Base-by-base conservation (phyloP, 805 yeast species). In the Kodamaea kakaduensis region DNA sequence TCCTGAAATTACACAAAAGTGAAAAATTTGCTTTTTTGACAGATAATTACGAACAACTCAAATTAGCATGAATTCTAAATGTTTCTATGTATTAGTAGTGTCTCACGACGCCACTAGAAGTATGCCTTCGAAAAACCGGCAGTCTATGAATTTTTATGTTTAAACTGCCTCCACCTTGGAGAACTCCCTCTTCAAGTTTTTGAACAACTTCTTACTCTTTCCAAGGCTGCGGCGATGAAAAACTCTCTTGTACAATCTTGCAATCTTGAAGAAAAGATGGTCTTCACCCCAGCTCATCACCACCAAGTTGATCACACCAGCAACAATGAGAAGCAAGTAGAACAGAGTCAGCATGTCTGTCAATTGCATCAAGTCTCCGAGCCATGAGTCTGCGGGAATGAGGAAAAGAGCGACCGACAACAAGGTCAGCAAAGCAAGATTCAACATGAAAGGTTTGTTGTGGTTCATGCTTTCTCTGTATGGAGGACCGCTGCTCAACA, bases 401-500 rank as follows among this genome's bases (percentile, higher is more conserved):
- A 56, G 46, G 77, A 89, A 81, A 45, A 87, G 60, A 3, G 56
- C 34, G 0, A 69, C 42, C 10, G 90, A 79, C 7, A 78, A 40
- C 4, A 66, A 32, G 0, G 72, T 37, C 0, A 94, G 74, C 1
- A 64, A 40, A 0, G 64, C 43, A 26, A 84, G 67, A 34, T 88
- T 86, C 1, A 66, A 25, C 34, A 93, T 64, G 54, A 88, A 90
- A 5, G 95, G 95, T 8, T 45, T 33, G 49, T 83, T 93, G 42
- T 77, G 69, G 17, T 62, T 57, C 47, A 81, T 75, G 1, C 89
- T 80, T 51, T 85, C 82, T 38, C 98, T 71, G 58, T 87, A 93
- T 14, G 99, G 99, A 6, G 93, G 89, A 0, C 99, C 98, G 9
- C 77, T 84, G 13, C 95, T 84, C 40, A 93, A 65, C n/a, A 88